Evolutionary conservation across 2,329 filamentous ascomycete genomes (phyloP).

Genomic region (Colletotrichum musae): DNA sequence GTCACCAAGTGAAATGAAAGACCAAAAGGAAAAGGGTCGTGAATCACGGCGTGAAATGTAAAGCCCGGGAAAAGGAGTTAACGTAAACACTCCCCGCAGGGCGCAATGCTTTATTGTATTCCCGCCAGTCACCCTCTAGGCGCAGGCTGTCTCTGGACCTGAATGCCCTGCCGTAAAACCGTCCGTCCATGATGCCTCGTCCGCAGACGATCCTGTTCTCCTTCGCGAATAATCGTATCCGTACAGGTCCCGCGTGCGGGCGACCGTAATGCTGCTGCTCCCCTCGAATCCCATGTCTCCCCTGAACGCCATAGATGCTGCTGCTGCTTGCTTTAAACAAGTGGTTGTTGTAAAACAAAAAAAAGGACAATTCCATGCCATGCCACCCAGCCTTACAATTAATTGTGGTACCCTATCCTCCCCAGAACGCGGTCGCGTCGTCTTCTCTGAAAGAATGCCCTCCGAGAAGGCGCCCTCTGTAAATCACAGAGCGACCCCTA

Average conservation of each 20-base stretch:
- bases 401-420: not conserved
- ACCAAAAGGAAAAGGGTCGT: not conserved
- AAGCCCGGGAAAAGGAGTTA: too few species aligned
- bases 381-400: constrained; percentile 12
- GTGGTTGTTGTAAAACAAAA: constrained; percentile 24
- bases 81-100: not conserved
- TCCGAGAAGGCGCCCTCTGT: too few species aligned
- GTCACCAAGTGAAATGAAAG: too few species aligned
- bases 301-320: not conserved
- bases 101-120: not conserved
- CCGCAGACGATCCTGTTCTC: not conserved
- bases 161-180: not conserved
- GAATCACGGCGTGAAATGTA: not conserved
- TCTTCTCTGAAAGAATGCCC: constrained; percentile 35
- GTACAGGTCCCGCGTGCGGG: not conserved
- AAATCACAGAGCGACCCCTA: constrained; percentile 3
- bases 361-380: constrained; percentile 29
- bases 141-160: not conserved
- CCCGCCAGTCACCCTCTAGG: not conserved
- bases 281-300: not conserved
- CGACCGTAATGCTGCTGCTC: constrained; percentile 2
- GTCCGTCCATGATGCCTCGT: too few species aligned
- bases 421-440: not conserved
- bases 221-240: not conserved
- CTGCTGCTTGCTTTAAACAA: constrained; percentile 22